Conservation (phyloP, 73 alveolate species). For the Uronychia setigera region DNA sequence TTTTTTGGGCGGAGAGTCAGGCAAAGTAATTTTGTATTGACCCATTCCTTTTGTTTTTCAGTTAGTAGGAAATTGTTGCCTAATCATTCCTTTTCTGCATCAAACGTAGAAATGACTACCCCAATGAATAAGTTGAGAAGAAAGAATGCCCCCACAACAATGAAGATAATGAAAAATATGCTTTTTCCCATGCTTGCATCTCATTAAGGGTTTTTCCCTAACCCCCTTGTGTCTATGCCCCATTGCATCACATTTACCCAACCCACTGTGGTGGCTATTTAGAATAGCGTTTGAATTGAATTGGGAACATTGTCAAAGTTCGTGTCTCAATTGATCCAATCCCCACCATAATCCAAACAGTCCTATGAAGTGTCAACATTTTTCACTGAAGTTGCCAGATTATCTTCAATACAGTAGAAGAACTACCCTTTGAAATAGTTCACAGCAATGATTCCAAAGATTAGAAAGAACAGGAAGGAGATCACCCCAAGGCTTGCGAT, state of each 20-base stretch:
- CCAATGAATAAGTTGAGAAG: constrained; percentile 29
- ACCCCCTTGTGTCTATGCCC: constrained; percentile 25
- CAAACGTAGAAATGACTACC: constrained; percentile 14
- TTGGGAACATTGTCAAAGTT: constrained; percentile 53
- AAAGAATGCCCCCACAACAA: constrained; percentile 13
- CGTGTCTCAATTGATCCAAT: constrained; percentile 49
- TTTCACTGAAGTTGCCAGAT: neutral
- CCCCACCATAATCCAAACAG: constrained; percentile 46
- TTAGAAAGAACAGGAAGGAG: constrained; percentile 39
- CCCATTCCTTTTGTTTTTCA: constrained; percentile 17
- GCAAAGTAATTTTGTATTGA: neutral
- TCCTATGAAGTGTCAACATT: neutral
- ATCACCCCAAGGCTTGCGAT: constrained; percentile 39
- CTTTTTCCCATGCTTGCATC: constrained; percentile 18
- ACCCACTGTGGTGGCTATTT: constrained; percentile 58
- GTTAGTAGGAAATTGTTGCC: constrained; percentile 8
- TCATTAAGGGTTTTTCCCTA: constrained; percentile 29
- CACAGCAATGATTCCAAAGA: constrained; percentile 45
- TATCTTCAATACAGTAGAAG: constrained; percentile 8
- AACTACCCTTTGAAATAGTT: constrained; percentile 43
- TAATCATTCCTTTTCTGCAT: neutral
- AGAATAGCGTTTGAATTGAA: constrained; percentile 36
- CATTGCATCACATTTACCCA: constrained; percentile 47
- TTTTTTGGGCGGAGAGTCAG: neutral
- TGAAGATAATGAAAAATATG: constrained; percentile 13